These are phyloP conservation scores for Zangia roseola DNA, from an alignment of 768 basidiomycete species.

Conservation along the genomic window DNA sequence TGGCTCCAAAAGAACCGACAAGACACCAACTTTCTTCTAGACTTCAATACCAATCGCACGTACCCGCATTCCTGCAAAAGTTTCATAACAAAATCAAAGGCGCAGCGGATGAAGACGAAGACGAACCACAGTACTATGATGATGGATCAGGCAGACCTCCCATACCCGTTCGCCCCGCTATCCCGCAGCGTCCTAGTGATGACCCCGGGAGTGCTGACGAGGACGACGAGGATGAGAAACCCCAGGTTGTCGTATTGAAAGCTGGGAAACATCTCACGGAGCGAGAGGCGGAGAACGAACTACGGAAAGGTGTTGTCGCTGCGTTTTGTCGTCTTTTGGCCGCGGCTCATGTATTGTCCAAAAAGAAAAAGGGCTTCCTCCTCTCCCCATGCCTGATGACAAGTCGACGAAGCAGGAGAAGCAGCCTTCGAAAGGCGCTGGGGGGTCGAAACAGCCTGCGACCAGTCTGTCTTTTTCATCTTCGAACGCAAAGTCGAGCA, in stretches of 20 bases:
- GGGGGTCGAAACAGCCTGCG: conserved; percentile 23
- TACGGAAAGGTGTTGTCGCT: conserved; percentile 57
- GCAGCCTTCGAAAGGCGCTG: conserved; percentile 11
- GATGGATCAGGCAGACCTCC: conserved; percentile 69
- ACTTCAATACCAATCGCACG: conserved; percentile 58
- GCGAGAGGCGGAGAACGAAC: conserved; percentile 74
- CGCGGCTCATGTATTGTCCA: conserved; percentile 3
- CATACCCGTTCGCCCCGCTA: conserved; percentile 71
- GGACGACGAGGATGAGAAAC: conserved; percentile 73
- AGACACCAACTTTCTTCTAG: conserved; percentile 70
- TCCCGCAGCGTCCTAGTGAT: conserved; percentile 64
- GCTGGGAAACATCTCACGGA: conserved; percentile 85
- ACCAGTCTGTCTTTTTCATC: conserved; percentile 42
- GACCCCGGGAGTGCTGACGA: conserved; percentile 76
- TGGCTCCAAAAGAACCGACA: conserved; percentile 61
- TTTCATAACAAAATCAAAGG: conserved; percentile 65
- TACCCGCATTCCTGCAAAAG: conserved; percentile 64
- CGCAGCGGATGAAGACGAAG: conserved; percentile 44
- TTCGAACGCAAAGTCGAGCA: conserved; percentile 23
- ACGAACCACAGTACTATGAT: conserved; percentile 54
- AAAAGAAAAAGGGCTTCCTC: conserved; percentile 60
- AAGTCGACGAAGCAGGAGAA: conserved; percentile 28
- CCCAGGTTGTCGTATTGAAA: conserved; percentile 85
- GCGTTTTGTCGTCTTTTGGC: background rate
- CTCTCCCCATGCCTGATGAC: conserved; percentile 43